Evolutionary conservation across 805 yeast species (phyloP), one percentile per base, ranked within the genome.

Genomic region (Sugiyamaella qingdaonensis): DNA sequence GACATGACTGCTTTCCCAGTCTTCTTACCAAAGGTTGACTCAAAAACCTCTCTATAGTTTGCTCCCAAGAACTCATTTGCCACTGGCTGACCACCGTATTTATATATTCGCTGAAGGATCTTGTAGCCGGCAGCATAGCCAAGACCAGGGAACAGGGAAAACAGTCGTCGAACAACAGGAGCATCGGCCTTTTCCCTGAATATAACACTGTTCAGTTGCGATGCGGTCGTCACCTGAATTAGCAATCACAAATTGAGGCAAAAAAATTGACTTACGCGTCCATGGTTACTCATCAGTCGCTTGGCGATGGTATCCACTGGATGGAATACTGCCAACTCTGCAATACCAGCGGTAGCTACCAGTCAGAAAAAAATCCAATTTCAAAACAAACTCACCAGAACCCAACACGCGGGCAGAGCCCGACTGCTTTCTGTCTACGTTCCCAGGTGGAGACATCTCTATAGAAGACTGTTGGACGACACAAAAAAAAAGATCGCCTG

Each of bases 31-130:
- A 94, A 94, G 39, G 78, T 73, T 55, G 75, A 72, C 61, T 92
- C 96, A 69, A 83, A 94, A 52, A 77, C 68, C 44, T 78, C 73
- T 66, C 79, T 82, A 76, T 81, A 88, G 75, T 88, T 86, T 61
- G 78, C 77, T 64, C 86, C 80, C 68, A 94, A 78, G 67, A 84
- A 88, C 73, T 94, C 99, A 68, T 94, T 94, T 59, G 92, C 99
- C 68, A 89, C 91, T 46, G 99, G 99, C 76, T 94, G 99, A 49
- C 99, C 99, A 67, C 99, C 98, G 70, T 94, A 94, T 74, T 94
- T 94, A 81, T 94, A 94, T 52, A 94, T 97, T 76, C 99, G 84
- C 75, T 94, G 99, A 62, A 92, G 76, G 62, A 94, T 86, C 67
- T 94, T 94, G 78, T 94, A 94, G 60, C 90, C 88, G 46, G 99